Evolutionary conservation across 768 basidiomycete species (phyloP), one percentile per base, ranked within the genome.

Genomic region (Mrakia frigida): DNA sequence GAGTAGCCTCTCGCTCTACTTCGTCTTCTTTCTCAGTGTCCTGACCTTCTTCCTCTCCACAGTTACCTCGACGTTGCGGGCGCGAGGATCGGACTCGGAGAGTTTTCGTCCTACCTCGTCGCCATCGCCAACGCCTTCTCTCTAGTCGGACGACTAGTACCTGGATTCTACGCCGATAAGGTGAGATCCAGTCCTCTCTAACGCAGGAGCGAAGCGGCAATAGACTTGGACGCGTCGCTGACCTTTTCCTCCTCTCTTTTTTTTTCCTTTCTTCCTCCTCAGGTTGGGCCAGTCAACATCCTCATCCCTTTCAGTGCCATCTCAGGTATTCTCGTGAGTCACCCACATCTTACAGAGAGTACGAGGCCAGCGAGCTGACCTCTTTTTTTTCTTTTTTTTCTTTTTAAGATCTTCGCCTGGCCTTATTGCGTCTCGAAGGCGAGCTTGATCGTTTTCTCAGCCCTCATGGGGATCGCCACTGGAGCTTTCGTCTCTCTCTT

Each of bases 401-500:
- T 9, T 43, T 28, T 31, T 7, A 35, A 74, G 77, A 78, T 78
- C 63, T 78, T 78, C 33, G 72, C 63, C 31, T 78, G 77, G 77
- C 71, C 77, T 0, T 50, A 21, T 23, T 74, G 73, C 39, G 23
- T 6, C 13, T 70, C 73, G 5, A 70, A 61, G 14, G 68, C n/a
- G 2, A 23, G 73, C 10, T 43, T 78, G 23, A 25, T 74, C 10
- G 73, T 39, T 23, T 78, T 78, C 31, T 46, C 73, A 0, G 35
- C 31, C 11, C 25, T 78, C n/a, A 60, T 70, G 56, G 77, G 77
- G 7, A 61, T 70, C 46, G 56, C 69, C 4, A 46, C 72, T 37
- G 77, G 77, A 31, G 67, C 73, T 31, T 78, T 78, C 37, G 77
- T 78, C 23, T 37, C 68, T 23, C 77, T 78, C 31, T 78, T 74